These are phyloP conservation scores for Asclepias syriaca DNA, from an alignment of 257 asterid species.

Conservation along the genomic window DNA sequence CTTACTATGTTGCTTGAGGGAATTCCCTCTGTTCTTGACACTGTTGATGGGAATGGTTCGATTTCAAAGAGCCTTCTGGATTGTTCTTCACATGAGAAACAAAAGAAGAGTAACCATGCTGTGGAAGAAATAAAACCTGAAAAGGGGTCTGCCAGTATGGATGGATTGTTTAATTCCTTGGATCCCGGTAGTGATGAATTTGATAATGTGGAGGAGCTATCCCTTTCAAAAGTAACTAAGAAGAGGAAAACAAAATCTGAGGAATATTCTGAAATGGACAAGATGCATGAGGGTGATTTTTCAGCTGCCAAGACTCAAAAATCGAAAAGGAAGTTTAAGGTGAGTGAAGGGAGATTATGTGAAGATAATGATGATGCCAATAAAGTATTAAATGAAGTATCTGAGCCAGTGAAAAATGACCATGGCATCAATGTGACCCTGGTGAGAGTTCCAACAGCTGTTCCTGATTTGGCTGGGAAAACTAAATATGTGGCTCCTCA, in stretches of 20 bases:
- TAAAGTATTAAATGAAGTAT: slow-evolving; percentile 39
- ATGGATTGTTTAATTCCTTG: slow-evolving; percentile 30
- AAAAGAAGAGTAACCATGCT: slow-evolving; percentile 16
- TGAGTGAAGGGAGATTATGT: slow-evolving; percentile 51
- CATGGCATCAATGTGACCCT: slow-evolving; percentile 17
- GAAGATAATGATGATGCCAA: slow-evolving; percentile 49
- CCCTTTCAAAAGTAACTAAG: slow-evolving; percentile 25
- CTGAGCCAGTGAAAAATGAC: slow-evolving; percentile 20
- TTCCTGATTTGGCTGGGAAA: slow-evolving; percentile 20
- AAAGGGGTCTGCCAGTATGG: slow-evolving; percentile 18
- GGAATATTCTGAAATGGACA: slow-evolving; percentile 37
- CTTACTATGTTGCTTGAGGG: slow-evolving; percentile 50
- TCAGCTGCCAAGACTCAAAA: slow-evolving; percentile 37
- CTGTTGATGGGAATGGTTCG: slow-evolving; percentile 21
- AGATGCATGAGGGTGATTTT: slow-evolving; percentile 21
- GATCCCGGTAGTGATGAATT: slow-evolving; percentile 28
- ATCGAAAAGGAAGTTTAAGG: slow-evolving; percentile 63
- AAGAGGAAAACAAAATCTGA: slow-evolving; percentile 39
- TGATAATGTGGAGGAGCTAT: slow-evolving; percentile 25
- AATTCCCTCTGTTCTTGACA: slow-evolving; percentile 45
- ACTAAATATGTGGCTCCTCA: slow-evolving; percentile 66
- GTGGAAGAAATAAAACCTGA: slow-evolving; percentile 30
- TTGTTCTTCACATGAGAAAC: slow-evolving; percentile 15
- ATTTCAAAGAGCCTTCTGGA: slow-evolving; percentile 15
- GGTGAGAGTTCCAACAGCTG: slow-evolving; percentile 21